These are phyloP conservation scores for Clathrus columnatus DNA, from an alignment of 768 basidiomycete species.

Conservation along the genomic window DNA sequence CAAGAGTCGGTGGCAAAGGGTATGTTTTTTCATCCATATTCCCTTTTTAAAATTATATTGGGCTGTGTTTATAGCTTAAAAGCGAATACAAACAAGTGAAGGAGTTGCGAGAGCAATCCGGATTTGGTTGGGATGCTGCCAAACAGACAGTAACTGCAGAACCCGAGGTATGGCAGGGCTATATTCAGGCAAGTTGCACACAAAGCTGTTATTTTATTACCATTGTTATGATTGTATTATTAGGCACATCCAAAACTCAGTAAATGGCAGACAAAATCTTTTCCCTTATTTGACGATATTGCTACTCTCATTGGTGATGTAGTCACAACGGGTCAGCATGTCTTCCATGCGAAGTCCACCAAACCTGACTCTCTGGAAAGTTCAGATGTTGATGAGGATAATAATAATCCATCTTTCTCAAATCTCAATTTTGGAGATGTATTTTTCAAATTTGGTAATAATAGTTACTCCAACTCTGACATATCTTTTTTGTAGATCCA, in stretches of 20 bases:
- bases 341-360: neutral
- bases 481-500: neutral
- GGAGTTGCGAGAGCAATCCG: conserved; percentile 13
- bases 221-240: too few relatives aligned
- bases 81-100: conserved; percentile 11
- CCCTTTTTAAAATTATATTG: neutral
- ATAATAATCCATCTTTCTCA: too few relatives aligned
- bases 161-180: conserved; percentile 5
- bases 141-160: conserved; percentile 1
- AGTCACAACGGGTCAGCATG: neutral
- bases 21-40: neutral
- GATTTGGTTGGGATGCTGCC: conserved; percentile 7
- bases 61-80: neutral
- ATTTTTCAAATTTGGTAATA: too few relatives aligned
- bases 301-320: neutral
- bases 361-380: too few relatives aligned
- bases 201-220: too few relatives aligned
- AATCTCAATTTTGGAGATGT: too few relatives aligned
- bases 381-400: too few relatives aligned
- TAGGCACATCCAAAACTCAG: neutral
- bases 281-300: neutral
- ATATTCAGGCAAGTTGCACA: neutral
- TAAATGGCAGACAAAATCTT: neutral
- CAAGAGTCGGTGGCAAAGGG: neutral
- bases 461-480: too few relatives aligned